These are phyloP conservation scores for Mimosa bimucronata DNA, from an alignment of 306 rosid genomes.

Conservation along the genomic window DNA sequence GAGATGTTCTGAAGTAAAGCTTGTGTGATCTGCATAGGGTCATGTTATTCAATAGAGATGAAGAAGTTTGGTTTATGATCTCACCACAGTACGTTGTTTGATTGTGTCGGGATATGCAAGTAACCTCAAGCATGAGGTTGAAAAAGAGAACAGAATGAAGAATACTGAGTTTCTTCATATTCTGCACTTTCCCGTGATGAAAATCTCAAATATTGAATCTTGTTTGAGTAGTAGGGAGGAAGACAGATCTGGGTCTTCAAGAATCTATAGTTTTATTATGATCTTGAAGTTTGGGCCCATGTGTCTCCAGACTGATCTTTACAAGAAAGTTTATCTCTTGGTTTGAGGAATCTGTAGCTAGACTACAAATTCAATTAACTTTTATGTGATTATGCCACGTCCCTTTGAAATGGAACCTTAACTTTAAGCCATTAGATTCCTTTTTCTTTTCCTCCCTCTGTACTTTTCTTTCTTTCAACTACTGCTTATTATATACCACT, in stretches of 20 bases:
- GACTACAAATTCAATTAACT: conserved; percentile 3
- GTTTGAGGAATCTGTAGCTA: conserved; percentile 35
- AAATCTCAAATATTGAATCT: conserved; percentile 24
- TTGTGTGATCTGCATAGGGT: conserved; percentile 41
- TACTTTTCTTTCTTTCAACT: conserved; percentile 9
- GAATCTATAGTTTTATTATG: conserved; percentile 24
- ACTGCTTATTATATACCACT: conserved; percentile 17
- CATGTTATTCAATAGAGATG: conserved; percentile 41
- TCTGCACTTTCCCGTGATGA: not conserved
- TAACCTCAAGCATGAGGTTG: conserved; percentile 41
- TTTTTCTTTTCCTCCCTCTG: not conserved
- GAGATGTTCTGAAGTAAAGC: conserved; percentile 49
- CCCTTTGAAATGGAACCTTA: conserved; percentile 16
- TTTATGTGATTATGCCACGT: conserved; percentile 20
- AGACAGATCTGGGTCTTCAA: not conserved
- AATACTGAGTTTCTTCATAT: conserved; percentile 42
- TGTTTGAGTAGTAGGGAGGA: not conserved
- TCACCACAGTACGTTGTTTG: conserved; percentile 47
- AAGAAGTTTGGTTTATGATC: conserved; percentile 50
- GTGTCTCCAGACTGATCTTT: conserved; percentile 32
- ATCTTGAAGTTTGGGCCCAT: conserved; percentile 38
- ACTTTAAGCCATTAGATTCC: conserved; percentile 30
- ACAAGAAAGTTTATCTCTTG: conserved; percentile 32
- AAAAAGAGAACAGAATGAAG: conserved; percentile 42
- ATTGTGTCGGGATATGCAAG: conserved; percentile 43